A percentile compares a stretch with the other conserved stretches of the same genome.
These are phyloP conservation scores for Apiotrichum domesticum DNA, from an alignment of 1,284 basidiomycete species.

Conservation along the genomic window DNA sequence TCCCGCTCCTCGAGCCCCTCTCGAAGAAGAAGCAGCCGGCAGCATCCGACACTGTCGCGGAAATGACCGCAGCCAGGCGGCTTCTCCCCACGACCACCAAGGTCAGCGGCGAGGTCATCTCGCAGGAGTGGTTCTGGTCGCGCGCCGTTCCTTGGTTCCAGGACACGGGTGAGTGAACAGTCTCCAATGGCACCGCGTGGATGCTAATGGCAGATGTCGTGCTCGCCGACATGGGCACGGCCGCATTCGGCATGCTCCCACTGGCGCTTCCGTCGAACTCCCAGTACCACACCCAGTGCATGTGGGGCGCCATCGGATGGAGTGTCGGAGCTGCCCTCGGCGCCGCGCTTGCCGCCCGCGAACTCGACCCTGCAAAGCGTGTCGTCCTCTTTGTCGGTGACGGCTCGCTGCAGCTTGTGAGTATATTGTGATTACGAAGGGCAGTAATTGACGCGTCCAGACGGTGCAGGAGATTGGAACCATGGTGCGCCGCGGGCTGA, in stretches of 20 bases:
- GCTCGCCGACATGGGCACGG: constrained; percentile 67
- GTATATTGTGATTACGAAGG: too few species aligned
- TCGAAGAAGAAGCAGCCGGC: constrained; percentile 18
- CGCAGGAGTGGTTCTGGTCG: constrained; percentile 83
- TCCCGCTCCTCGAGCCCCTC: constrained; percentile 36
- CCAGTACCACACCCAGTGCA: constrained; percentile 59
- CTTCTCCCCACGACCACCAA: constrained; percentile 25
- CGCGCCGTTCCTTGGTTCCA: constrained; percentile 71
- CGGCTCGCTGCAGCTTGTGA: constrained; percentile 49
- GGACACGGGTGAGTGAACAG: constrained; percentile 23
- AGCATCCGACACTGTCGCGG: constrained; percentile 18
- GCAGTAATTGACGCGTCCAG: neutral
- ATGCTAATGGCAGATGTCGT: constrained; percentile 43
- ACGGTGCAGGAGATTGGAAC: constrained; percentile 51
- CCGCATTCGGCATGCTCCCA: constrained; percentile 67
- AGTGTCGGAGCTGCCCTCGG: constrained; percentile 53
- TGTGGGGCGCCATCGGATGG: constrained; percentile 44
- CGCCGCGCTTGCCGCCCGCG: constrained; percentile 61
- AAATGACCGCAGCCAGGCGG: constrained; percentile 26
- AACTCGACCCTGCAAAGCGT: constrained; percentile 56
- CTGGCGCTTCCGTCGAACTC: constrained; percentile 57
- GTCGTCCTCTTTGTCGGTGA: constrained; percentile 78
- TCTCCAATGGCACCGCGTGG: too few species aligned
- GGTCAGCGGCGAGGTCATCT: constrained; percentile 48
- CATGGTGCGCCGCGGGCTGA: constrained; percentile 48